Conservation (phyloP, 2,329 filamentous ascomycete species). For the Dactylonectria estremocensis region DNA sequence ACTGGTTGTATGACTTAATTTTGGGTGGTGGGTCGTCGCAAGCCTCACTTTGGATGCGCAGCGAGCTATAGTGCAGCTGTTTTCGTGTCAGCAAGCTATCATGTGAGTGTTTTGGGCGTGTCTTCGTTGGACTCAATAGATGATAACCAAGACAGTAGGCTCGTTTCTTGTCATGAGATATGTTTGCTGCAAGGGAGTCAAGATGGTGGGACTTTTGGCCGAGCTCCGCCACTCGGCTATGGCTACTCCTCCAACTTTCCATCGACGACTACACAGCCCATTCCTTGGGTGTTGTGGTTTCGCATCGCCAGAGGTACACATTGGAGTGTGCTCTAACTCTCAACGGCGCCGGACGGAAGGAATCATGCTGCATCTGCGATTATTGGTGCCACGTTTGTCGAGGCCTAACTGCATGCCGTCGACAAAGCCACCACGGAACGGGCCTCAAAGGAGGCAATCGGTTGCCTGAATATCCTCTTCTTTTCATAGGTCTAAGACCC, state of each 20-base stretch:
- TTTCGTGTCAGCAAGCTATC: background rate
- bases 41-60: background rate
- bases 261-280: background rate
- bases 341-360: background rate
- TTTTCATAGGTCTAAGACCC: background rate
- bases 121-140: background rate
- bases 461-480: background rate
- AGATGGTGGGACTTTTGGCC: background rate
- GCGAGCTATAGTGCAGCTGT: background rate
- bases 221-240: background rate
- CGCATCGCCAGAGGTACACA: background rate
- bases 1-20: conserved; percentile 28
- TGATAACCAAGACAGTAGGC: background rate
- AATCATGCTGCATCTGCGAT: background rate
- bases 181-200: background rate
- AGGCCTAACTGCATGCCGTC: background rate
- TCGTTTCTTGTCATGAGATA: background rate
- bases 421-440: background rate
- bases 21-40: background rate
- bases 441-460: background rate
- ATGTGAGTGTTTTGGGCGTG: background rate
- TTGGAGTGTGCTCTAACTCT: background rate
- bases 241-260: background rate
- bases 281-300: background rate
- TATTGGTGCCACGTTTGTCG: background rate